These are phyloP conservation scores for Thelonectria blattea DNA, from an alignment of 2,329 filamentous ascomycete species.

Conservation along the genomic window DNA sequence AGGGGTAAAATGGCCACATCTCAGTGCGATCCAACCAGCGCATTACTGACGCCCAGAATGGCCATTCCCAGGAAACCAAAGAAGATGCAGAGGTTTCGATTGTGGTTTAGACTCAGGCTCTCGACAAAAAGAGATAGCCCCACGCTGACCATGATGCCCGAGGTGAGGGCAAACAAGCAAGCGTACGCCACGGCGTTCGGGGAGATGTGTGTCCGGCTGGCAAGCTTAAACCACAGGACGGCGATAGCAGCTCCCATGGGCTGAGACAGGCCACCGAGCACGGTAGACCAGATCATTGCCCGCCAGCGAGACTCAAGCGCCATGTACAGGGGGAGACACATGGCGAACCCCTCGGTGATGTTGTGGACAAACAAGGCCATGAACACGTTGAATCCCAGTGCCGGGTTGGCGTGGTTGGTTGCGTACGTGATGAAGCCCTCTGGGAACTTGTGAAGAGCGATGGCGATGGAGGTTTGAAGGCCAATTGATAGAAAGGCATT, in stretches of 20 bases:
- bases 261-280: constrained; percentile 86
- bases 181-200: constrained; percentile 71
- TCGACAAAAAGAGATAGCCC: constrained; percentile 89
- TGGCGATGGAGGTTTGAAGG: constrained; percentile 94
- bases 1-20: not conserved
- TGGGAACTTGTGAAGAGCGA: constrained; percentile 94
- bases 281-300: constrained; percentile 83
- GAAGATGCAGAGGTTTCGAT: constrained; percentile 75
- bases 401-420: constrained; percentile 93
- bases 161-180: constrained; percentile 84
- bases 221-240: constrained; percentile 82
- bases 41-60: constrained; percentile 82
- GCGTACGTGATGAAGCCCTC: constrained; percentile 90
- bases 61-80: constrained; percentile 89
- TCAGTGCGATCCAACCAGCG: constrained; percentile 70
- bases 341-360: constrained; percentile 94
- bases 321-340: constrained; percentile 91
- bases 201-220: constrained; percentile 55
- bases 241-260: constrained; percentile 85
- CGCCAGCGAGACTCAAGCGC: constrained; percentile 80
- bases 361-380: constrained; percentile 97
- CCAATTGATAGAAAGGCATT: constrained; percentile 95
- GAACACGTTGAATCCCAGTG: constrained; percentile 89
- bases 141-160: constrained; percentile 95
- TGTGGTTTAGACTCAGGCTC: constrained; percentile 81